phyloP scores from a whole-genome alignment of 768 basidiomycete species.

The Kwoniella sp. region DNA sequence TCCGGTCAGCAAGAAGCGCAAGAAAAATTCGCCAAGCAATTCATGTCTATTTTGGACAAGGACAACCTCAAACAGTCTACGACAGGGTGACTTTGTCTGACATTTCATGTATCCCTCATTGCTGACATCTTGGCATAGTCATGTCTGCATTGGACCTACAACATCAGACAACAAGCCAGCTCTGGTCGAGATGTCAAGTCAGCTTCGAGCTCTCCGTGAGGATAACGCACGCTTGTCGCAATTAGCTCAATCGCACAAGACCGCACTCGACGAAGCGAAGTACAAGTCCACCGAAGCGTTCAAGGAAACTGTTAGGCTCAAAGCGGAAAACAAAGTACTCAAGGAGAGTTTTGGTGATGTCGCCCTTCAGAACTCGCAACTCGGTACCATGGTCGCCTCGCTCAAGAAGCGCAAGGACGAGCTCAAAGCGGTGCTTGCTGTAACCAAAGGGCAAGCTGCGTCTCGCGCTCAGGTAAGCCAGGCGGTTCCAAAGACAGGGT shows the following conservation, averaged over 20 bases:
- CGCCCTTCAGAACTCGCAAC: neutral
- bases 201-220: neutral
- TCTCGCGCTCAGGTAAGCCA: neutral
- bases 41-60: neutral
- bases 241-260: neutral
- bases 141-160: neutral
- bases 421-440: neutral
- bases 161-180: neutral
- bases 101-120: too few species aligned
- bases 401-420: neutral
- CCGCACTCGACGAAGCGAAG: conserved; percentile 8
- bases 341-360: conserved; percentile 1
- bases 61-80: neutral
- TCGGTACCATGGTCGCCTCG: neutral
- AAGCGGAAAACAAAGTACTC: conserved; percentile 3
- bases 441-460: neutral
- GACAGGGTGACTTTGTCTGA: neutral
- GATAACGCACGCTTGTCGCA: neutral
- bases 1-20: neutral
- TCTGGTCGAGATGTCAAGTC: neutral
- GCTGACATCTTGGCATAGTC: neutral
- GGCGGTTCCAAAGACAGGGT: neutral
- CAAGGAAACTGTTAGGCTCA: neutral
- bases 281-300: neutral
- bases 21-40: neutral